These are phyloP conservation scores for Epichloe aotearoae DNA, from an alignment of 2,329 filamentous ascomycete genomes.

Conservation along the genomic window DNA sequence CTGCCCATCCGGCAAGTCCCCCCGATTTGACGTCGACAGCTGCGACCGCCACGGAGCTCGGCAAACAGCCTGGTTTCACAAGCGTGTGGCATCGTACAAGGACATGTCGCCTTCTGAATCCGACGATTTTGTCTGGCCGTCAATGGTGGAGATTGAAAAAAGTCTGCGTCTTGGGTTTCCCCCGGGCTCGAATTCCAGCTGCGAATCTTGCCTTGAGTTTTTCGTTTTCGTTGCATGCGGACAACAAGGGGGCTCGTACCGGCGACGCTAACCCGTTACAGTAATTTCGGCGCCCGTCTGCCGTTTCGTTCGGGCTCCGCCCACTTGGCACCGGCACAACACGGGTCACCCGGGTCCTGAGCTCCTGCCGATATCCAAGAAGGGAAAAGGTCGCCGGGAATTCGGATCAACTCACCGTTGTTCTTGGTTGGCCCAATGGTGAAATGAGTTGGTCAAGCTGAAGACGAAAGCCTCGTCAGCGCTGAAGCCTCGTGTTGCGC, in stretches of 20 bases:
- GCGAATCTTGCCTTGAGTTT: no score
- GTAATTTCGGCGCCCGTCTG: background rate
- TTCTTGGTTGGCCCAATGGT: background rate
- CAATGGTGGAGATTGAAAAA: no score
- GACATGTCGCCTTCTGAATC: no score
- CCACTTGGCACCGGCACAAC: background rate
- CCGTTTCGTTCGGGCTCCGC: background rate
- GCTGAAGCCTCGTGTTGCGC: background rate
- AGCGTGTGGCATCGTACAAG: no score
- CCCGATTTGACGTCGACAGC: background rate
- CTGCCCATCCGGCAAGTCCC: no score
- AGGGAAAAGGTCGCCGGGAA: background rate
- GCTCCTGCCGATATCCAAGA: background rate
- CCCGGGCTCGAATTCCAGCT: no score
- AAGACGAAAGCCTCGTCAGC: background rate
- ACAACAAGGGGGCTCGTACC: no score
- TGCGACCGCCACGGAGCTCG: background rate
- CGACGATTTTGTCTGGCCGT: no score
- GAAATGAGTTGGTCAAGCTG: background rate
- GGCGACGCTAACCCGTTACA: background rate
- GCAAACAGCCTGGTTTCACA: background rate
- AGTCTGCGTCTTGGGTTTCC: no score
- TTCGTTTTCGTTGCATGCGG: no score
- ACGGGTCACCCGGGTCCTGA: no score
- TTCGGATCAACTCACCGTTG: background rate